Conservation (phyloP, 768 basidiomycete genomes). For the Suillus fuscotomentosus region DNA sequence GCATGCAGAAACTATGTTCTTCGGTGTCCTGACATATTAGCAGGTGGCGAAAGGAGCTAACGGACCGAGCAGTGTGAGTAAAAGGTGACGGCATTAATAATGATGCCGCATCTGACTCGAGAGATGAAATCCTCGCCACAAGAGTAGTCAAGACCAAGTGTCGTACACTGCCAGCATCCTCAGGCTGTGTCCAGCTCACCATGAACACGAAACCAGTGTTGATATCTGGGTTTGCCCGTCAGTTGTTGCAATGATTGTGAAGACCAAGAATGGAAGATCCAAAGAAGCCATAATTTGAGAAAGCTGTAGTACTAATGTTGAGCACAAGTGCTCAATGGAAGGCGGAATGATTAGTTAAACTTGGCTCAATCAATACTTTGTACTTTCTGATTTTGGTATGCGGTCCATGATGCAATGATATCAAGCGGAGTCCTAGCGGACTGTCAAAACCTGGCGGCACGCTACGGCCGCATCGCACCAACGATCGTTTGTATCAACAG, state of each 20-base stretch:
- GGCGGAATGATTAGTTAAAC: neutral
- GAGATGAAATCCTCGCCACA: no score
- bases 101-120: neutral
- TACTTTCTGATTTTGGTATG: neutral
- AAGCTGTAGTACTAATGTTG: neutral
- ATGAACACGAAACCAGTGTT: constrained; percentile 1
- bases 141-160: neutral
- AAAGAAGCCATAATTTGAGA: neutral
- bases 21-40: neutral
- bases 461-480: neutral
- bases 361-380: neutral
- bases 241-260: neutral
- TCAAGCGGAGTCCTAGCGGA: neutral
- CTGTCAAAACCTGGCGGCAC: neutral
- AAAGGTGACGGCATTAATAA: neutral
- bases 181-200: neutral
- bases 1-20: neutral
- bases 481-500: neutral
- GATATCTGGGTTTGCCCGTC: neutral
- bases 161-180: neutral
- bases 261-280: neutral
- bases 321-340: neutral
- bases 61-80: neutral
- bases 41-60: neutral
- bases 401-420: neutral